Base-by-base conservation (phyloP, 768 basidiomycete species). In the Megacollybia marginata region DNA sequence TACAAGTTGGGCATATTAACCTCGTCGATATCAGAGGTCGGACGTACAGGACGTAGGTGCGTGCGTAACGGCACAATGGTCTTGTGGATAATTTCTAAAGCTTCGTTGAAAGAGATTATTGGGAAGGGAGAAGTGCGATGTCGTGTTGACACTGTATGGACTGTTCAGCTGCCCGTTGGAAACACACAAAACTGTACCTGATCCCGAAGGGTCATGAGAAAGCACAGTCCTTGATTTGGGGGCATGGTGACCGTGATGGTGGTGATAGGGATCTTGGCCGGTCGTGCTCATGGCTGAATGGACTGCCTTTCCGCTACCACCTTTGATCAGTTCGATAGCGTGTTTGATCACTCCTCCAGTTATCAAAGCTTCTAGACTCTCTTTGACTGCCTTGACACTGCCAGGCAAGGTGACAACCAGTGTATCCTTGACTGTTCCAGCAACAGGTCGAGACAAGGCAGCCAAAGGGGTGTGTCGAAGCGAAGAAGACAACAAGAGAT, bases 381-480 rank as follows among this genome's bases (percentile, higher is more conserved):
- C 92, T 53, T 73, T 82, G 36, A 92, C 91, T 2, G 88, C 92
- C 59, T 88, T 92, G 35, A 84, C 77, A 57, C 88, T 90, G 2
- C 92, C 92, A 0, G 92, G 92, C 9, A 94, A 79, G 0, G 88
- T 91, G 16, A 88, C 73, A 20, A 95, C 68, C 18, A 95, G 73
- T 0, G 82, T 84, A 47, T 73, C 73, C 20, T 69, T 72, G 52
- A 83, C 65, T 8, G 81, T 85, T 3, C 92, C 92, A 4, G 88
- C 89, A 13, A 92, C 72, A 1, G 91, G 92, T 6, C 92, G 79
- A 2, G 90, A 85, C 13, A 95, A 74, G 0, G 88, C 86, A 4
- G 88, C 92, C 32, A 91, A 68, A 1, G 85, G 84, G 0, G 92
- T 94, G 49, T 85, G 74, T 50, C 76, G 69, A 31, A 94, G 64